Percentiles rank a stretch among this genome's conserved stretches.
Conservation (phyloP, 352 stramenopile genomes). For the Globisporangium recalcitrans region DNA sequence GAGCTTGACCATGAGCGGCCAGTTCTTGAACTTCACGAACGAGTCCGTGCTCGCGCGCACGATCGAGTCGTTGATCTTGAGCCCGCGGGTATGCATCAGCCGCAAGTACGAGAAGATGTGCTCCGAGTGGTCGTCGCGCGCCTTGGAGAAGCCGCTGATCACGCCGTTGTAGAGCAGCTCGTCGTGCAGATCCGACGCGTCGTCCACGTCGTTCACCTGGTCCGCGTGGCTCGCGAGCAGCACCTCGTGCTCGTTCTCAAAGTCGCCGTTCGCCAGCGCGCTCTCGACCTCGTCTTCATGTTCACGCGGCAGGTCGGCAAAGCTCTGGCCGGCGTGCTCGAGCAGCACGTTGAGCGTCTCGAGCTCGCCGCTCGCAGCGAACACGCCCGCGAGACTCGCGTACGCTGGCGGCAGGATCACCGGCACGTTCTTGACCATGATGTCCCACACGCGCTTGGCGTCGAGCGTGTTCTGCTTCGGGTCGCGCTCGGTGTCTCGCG, state of each 20-base stretch:
- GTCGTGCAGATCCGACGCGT: conserved; percentile 32
- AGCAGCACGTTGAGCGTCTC: conserved; percentile 63
- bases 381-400: conserved; percentile 75
- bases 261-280: conserved; percentile 16
- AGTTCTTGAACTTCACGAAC: conserved; percentile 64
- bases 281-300: conserved; percentile 26
- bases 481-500: conserved; percentile 53
- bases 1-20: conserved; percentile 43
- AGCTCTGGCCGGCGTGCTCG: conserved; percentile 42
- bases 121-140: conserved; percentile 56
- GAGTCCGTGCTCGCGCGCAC: conserved; percentile 67
- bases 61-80: conserved; percentile 71
- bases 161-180: conserved; percentile 71
- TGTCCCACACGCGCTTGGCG: conserved; percentile 66
- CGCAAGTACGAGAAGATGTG: conserved; percentile 61
- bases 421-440: conserved; percentile 64
- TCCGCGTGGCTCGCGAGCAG: conserved; percentile 12
- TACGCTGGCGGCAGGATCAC: conserved; percentile 68
- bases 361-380: conserved; percentile 70
- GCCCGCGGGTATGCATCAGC: conserved; percentile 38
- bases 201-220: conserved; percentile 24
- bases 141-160: conserved; percentile 77
- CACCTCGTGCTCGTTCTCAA: conserved; percentile 25
- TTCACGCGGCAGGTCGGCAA: conserved; percentile 22
- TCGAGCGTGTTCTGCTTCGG: conserved; percentile 63